Base-by-base conservation (phyloP, 1,284 basidiomycete species). In the Puccinia sorghi region DNA sequence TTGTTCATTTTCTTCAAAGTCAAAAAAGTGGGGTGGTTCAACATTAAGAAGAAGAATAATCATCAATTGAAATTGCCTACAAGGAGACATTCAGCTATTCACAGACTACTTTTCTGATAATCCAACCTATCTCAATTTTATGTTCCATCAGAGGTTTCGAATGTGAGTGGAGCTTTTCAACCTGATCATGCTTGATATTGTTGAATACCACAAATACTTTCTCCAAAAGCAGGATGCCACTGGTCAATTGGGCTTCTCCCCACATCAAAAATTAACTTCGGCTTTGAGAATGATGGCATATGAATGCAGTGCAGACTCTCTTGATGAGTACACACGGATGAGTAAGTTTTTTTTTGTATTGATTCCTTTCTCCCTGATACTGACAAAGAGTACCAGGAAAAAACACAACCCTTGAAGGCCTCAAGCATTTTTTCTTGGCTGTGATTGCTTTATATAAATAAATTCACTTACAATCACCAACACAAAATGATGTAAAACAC, bases 141-240 rank as follows among this genome's bases (percentile, higher is more conserved):
- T 69, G 9, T 66, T 69, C 66, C 8, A 27, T 22, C 27, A 41
- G 20, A 41, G 39, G 32, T 76, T 66, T 41, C 20, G 70, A 17
- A 66, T 70, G 56, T 20, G 15, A n/a, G 52, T 15, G 39, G 22
- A 1, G 20, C 46, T 56, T 57, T 70, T 74, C 41, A 39, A 27
- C 15, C 15, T 8, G n/a, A 69, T 70, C n/a, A 27, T 54, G 3
- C 39, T 54, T 39, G 39, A 66, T 71, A 69, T 79, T 22, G 77
- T 79, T 50, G 72, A 81, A 32, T 1, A 22, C 3, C 7, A 73
- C n/a, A 8, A 20, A 8, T 73, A 73, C 41, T 73, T 59, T 13
- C n/a, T 25, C 2, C 72, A 73, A 37, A 43, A 48, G 15, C 41
- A 13, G 6, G 27, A 67, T 22, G 64, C 64, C 1, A n/a, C 64